These are phyloP conservation scores for Coemansia sp. DNA, from an alignment of 192 early-diverging fungal species.

Conservation along the genomic window DNA sequence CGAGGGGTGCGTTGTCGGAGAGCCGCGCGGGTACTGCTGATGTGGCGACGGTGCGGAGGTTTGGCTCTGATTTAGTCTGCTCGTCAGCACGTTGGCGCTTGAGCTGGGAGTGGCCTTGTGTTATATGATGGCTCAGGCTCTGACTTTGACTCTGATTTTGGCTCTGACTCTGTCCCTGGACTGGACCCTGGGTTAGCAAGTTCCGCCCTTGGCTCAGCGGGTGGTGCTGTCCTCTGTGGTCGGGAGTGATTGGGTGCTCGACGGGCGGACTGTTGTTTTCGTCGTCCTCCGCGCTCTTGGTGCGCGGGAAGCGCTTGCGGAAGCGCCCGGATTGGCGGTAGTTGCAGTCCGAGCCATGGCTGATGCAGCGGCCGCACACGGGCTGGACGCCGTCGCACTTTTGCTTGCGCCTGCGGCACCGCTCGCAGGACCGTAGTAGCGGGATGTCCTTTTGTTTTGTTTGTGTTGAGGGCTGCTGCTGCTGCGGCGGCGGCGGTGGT, in stretches of 20 bases:
- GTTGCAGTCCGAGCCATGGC: conserved; percentile 29
- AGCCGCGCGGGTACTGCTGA: too few relatives aligned
- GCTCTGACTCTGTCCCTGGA: too few relatives aligned
- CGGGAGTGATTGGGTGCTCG: too few relatives aligned
- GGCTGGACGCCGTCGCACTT: conserved; percentile 49
- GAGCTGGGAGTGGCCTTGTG: too few relatives aligned
- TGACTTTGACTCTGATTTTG: not conserved
- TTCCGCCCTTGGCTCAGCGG: too few relatives aligned
- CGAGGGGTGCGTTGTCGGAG: not conserved
- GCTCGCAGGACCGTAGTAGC: conserved; percentile 42
- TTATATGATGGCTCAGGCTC: not conserved
- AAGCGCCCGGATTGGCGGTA: conserved; percentile 49
- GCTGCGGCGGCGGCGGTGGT: not conserved
- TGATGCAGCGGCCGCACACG: conserved; percentile 26
- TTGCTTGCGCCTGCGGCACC: conserved; percentile 45
- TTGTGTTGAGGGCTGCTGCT: too few relatives aligned
- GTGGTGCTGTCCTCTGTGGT: too few relatives aligned
- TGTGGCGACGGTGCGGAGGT: too few relatives aligned
- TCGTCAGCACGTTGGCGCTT: too few relatives aligned
- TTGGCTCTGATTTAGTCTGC: too few relatives aligned
- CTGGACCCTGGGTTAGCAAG: too few relatives aligned
- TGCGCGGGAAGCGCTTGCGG: conserved; percentile 34
- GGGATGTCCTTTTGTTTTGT: conserved; percentile 15
- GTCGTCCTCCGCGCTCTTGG: not conserved
- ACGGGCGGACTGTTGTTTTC: too few relatives aligned